Conservation (phyloP, 768 basidiomycete species). For the Leccinum sublutescens region DNA sequence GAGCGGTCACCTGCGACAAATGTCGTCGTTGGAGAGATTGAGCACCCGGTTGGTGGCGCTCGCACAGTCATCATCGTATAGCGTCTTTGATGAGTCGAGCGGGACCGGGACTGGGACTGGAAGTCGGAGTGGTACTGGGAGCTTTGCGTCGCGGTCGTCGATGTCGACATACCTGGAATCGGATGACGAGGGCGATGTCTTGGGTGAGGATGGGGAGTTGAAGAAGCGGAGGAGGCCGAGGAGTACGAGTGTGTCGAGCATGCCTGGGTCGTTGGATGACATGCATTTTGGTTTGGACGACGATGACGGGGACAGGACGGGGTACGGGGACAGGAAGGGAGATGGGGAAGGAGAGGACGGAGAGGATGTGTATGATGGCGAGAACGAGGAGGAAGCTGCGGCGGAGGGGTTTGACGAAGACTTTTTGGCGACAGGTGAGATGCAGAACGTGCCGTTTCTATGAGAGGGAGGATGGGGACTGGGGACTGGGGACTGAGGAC, state of each 20-base stretch:
- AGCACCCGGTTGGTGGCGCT: conserved; percentile 56
- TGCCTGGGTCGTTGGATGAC: conserved; percentile 81
- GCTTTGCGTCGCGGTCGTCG: conserved; percentile 55
- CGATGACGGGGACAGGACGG: conserved; percentile 36
- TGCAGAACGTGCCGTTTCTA: conserved; percentile 73
- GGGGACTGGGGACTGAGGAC: no score
- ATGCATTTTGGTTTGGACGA: conserved; percentile 55
- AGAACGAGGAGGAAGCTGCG: conserved; percentile 60
- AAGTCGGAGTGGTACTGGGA: conserved; percentile 42
- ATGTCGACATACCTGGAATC: conserved; percentile 48
- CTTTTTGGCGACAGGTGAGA: conserved; percentile 76
- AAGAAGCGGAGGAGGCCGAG: conserved; percentile 43
- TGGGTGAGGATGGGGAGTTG: conserved; percentile 36
- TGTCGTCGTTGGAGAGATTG: conserved; percentile 75
- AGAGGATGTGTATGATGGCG: conserved; percentile 34
- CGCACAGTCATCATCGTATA: conserved; percentile 38
- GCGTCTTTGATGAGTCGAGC: conserved; percentile 15
- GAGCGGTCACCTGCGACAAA: conserved; percentile 56
- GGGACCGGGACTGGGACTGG: conserved; percentile 3
- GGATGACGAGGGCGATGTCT: conserved; percentile 41
- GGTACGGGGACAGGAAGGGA: conserved; percentile 29
- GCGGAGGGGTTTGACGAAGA: conserved; percentile 81
- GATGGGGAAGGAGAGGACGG: conserved; percentile 33
- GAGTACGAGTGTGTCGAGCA: conserved; percentile 71
- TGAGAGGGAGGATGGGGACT: conserved; percentile 22